Base-by-base conservation (phyloP, 140 eudicot species). In the Anethum foeniculum region DNA sequence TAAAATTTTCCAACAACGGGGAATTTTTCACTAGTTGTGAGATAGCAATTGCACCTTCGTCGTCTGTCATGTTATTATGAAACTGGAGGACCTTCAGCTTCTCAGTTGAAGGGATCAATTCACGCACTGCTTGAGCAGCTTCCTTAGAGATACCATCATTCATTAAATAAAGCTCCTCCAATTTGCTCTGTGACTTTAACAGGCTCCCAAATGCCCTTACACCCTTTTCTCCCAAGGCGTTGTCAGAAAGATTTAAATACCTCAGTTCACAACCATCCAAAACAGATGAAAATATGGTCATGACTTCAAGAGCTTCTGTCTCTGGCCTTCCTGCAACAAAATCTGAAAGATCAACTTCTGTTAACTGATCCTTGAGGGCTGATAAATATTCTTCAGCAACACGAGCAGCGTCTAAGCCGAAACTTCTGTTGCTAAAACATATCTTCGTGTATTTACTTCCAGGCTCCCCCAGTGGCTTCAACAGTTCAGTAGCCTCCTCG, bases 101-200 rank as follows among this genome's bases (percentile, higher is more conserved):
- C 73, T 86, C 81, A 0, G 95, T 90, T 4, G 88, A 88, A 58
- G 96, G 96, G 78, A 94, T 81, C 44, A 94, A 76, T 82, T 92
- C 98, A 39, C 80, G 67, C 62, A 94, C 83, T 1, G 96, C 98
- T 60, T 75, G 83, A 7, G 98, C 99, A 77, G 99, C 99, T 56
- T 95, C 97, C 79, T 91, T 92, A 3, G 97, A 95, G 52, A 95
- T 92, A 12, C 97, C 97, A 46, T 92, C 89, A 82, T 93, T 95
- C 90, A 92, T 92, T 79, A 95, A 34, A 88, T 91, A 85, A 43
- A 95, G 88, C 77, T 92, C 96, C 81, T 86, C 97, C 86, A 95
- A 90, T 81, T 81, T 91, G 36, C 44, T n/a, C 81, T 90, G 97
- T 25, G 97, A 89, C 82, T 80, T 88, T 7, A 95, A 86, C 77